A percentile compares a stretch with the other conserved stretches of the same genome.
These are phyloP conservation scores for Monosporascus sp. DNA, from an alignment of 2,329 filamentous ascomycete genomes.

Conservation along the genomic window DNA sequence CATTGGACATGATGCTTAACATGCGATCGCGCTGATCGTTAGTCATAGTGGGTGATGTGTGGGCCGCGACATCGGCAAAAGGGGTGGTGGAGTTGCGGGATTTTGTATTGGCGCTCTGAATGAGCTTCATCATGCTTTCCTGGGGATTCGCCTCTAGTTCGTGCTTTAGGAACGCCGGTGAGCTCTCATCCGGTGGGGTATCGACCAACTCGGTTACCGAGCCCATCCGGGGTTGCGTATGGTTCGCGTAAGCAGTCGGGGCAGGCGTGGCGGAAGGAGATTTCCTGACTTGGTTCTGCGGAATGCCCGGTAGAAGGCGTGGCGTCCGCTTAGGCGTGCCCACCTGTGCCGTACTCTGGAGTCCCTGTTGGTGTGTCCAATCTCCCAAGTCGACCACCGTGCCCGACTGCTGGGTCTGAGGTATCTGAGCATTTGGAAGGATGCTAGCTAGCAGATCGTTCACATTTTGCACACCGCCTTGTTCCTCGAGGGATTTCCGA, in stretches of 20 bases:
- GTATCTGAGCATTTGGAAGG: conserved; percentile 53
- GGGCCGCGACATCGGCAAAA: conserved; percentile 53
- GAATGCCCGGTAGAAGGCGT: conserved; percentile 52
- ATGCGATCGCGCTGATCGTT: conserved; percentile 55
- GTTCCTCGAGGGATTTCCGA: conserved; percentile 84
- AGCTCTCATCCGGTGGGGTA: conserved; percentile 36
- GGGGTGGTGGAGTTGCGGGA: conserved; percentile 34
- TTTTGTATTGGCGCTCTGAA: conserved; percentile 59
- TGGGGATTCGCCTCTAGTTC: conserved; percentile 55
- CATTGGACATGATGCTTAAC: conserved; percentile 54
- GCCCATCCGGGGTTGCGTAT: conserved; percentile 40
- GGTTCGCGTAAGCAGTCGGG: conserved; percentile 22
- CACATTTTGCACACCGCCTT: conserved; percentile 69
- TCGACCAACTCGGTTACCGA: conserved; percentile 60
- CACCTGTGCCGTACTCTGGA: conserved; percentile 32
- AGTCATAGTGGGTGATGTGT: conserved; percentile 49
- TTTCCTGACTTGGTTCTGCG: conserved; percentile 29
- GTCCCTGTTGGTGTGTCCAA: conserved; percentile 43
- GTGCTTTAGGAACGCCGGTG: conserved; percentile 47
- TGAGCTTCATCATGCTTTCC: conserved; percentile 61
- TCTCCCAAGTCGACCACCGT: conserved; percentile 60
- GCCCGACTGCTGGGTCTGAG: conserved; percentile 42
- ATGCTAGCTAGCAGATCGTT: conserved; percentile 78
- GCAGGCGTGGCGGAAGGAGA: conserved; percentile 26
- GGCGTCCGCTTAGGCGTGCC: conserved; percentile 47